Evolutionary conservation across 345 rosid species (phyloP).

Genomic region (Syzygium jambos): DNA sequence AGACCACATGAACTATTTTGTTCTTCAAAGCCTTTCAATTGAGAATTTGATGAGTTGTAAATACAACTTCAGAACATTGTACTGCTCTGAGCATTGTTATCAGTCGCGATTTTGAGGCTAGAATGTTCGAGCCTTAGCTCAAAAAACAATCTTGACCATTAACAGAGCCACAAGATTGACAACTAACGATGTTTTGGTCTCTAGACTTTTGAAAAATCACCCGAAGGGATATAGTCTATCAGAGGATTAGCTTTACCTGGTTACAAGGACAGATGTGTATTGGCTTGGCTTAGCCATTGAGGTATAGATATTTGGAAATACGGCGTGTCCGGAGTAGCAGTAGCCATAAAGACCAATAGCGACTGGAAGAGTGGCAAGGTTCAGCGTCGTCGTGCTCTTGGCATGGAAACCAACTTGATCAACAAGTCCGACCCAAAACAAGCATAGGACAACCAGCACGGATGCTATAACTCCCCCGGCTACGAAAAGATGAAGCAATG

Average conservation of each 20-base stretch:
- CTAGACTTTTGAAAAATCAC: neutral
- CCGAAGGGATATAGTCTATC: neutral
- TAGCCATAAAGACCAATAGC: slow-evolving; percentile 93
- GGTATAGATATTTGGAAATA: slow-evolving; percentile 88
- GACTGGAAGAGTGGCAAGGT: slow-evolving; percentile 75
- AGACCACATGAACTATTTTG: neutral
- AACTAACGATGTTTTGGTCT: neutral
- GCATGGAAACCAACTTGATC: slow-evolving; percentile 62
- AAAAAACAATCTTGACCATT: neutral
- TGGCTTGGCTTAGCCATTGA: slow-evolving; percentile 81
- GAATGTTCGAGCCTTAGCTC: neutral
- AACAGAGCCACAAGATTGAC: neutral
- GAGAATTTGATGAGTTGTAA: neutral
- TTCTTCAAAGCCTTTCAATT: neutral
- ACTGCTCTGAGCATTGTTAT: neutral
- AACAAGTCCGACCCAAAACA: slow-evolving; percentile 84
- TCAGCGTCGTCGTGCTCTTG: slow-evolving; percentile 50
- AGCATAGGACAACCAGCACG: slow-evolving; percentile 61
- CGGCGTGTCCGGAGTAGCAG: slow-evolving; percentile 97
- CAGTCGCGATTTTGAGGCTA: neutral
- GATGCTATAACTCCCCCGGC: slow-evolving; percentile 98
- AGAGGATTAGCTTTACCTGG: slow-evolving; percentile 34
- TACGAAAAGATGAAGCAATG: slow-evolving; percentile 12
- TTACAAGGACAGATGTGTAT: slow-evolving; percentile 60
- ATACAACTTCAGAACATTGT: neutral